Base-by-base conservation (phyloP, 495 filamentous ascomycete species). In the Ramalina intermedia region DNA sequence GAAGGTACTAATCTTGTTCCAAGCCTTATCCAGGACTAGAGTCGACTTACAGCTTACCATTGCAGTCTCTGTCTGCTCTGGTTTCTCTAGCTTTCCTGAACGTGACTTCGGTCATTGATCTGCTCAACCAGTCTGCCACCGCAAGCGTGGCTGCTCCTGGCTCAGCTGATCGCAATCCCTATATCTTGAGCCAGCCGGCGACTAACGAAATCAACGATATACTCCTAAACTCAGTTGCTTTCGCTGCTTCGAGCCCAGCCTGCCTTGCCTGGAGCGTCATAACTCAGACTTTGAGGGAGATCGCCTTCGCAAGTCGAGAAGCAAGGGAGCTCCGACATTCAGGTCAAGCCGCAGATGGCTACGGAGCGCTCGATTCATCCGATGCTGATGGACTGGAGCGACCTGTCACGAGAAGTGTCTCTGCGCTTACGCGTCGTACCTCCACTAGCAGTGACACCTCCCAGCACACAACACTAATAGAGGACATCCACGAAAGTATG, bases 181-280 rank as follows among this genome's bases (percentile, higher is more conserved):
- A 85, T 57, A 72, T 87, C 36, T 61, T 75, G 6, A 76, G 80
- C 20, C 73, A 74, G 23, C 69, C 73, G 6, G 71, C 79, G 5
- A 68, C 90, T 37, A 67, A 69, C 17, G 68, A 79, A 43, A 72
- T 94, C 13, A 84, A 84, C 53, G 71, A 73, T 37, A 72, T 79
- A 16, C 58, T 76, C 17, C 60, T 90, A 4, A 62, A 66, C 24
- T 58, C 62, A 17, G 78, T 78, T 4, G 66, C 73, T 38, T 51
- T 68, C 9, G 56, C 49, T 18, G 71, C 72, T 17, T 80, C 80
- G 2, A 79, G 72, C 44, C 84, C 84, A 11, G 76, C 81, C 21
- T 69, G 81, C 21, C 82, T 87, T 47, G 75, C 84, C 8, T 95
- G 87, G 87, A 74, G 79, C 9, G 62, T 87, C 43, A 72, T 94